Evolutionary conservation across 495 filamentous ascomycete species (phyloP).

Genomic region (Tetracladium marchalianum): DNA sequence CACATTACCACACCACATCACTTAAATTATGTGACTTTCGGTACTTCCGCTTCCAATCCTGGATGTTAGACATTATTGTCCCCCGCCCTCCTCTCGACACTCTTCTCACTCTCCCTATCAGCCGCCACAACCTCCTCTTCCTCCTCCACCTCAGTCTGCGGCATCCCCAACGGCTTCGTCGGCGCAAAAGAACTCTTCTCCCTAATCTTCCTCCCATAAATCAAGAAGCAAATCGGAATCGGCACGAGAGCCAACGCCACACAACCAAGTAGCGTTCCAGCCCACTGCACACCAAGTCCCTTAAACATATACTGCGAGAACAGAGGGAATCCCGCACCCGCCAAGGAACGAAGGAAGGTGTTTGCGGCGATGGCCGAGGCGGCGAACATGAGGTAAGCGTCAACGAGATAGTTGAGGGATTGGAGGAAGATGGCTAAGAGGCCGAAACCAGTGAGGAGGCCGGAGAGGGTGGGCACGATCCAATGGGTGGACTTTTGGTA

Average conservation of each 20-base stretch:
- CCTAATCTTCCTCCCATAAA: conserved; percentile 55
- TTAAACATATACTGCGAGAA: conserved; percentile 77
- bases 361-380: conserved; percentile 85
- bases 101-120: not conserved
- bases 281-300: conserved; percentile 67
- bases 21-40: too few species aligned
- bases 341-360: conserved; percentile 72
- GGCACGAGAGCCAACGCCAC: conserved; percentile 60
- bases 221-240: conserved; percentile 59
- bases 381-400: conserved; percentile 82
- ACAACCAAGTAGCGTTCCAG: conserved; percentile 65
- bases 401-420: conserved; percentile 77
- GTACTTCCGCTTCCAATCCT: not conserved
- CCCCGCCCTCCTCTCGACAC: not conserved
- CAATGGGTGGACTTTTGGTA: conserved; percentile 58
- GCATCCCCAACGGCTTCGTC: conserved; percentile 24
- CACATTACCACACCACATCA: too few species aligned
- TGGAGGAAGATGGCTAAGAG: conserved; percentile 79
- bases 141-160: conserved; percentile 9
- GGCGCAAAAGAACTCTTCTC: conserved; percentile 60
- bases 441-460: conserved; percentile 46
- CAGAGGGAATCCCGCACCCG: conserved; percentile 71
- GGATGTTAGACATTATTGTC: not conserved
- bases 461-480: conserved; percentile 72
- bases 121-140: not conserved